Evolutionary conservation across 2,329 filamentous ascomycete genomes (phyloP).

Genomic region (Cladophialophora bantiana): DNA sequence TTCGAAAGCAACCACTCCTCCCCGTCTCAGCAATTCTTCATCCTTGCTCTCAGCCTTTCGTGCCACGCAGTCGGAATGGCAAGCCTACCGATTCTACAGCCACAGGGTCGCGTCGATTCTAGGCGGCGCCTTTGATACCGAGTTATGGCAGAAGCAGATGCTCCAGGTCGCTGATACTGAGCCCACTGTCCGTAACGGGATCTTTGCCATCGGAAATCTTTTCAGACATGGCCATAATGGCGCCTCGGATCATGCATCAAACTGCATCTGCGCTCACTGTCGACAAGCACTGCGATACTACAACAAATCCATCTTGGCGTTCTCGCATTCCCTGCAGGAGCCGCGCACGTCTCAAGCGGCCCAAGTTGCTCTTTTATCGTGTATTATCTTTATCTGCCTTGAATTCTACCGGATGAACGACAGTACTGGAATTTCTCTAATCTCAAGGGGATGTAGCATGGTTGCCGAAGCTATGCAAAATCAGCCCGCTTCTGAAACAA

Average conservation of each 20-base stretch:
- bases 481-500: neutral
- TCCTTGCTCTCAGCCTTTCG: conserved; percentile 18
- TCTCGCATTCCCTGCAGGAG: conserved; percentile 10
- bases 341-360: neutral
- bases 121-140: conserved; percentile 10
- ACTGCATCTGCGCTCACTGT: conserved; percentile 14
- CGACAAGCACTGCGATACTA: conserved; percentile 18
- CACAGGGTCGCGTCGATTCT: neutral
- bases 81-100: conserved; percentile 12
- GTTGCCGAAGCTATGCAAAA: conserved; percentile 5
- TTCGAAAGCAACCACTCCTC: neutral
- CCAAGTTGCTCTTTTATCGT: conserved; percentile 13
- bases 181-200: conserved; percentile 10
- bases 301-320: conserved; percentile 12
- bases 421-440: conserved; percentile 4
- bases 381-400: conserved; percentile 13
- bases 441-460: conserved; percentile 13
- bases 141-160: conserved; percentile 14
- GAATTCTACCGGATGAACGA: conserved; percentile 17
- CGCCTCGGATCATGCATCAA: neutral
- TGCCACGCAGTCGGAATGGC: conserved; percentile 15
- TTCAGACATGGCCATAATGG: conserved; percentile 8
- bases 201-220: conserved; percentile 18
- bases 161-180: conserved; percentile 15
- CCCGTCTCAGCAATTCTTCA: conserved; percentile 2